Evolutionary conservation across 495 filamentous ascomycete genomes (phyloP).

Genomic region (Polyplosphaeria fusca): DNA sequence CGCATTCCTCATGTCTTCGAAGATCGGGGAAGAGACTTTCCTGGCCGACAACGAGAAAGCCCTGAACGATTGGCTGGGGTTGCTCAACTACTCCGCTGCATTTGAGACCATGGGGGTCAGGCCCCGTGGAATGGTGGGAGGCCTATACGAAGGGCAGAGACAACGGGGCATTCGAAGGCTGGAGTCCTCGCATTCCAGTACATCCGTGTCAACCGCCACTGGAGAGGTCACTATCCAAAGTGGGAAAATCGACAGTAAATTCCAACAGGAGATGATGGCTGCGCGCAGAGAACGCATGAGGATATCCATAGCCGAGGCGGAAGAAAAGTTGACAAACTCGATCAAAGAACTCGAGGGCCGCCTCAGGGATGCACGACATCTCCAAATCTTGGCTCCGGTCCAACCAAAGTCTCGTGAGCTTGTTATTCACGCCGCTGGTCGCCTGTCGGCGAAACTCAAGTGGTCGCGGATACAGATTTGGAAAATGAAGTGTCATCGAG

Average conservation of each 20-base stretch:
- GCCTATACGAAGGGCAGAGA: slow-evolving; percentile 78
- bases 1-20: slow-evolving; percentile 86
- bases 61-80: slow-evolving; percentile 95
- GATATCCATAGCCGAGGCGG: slow-evolving; percentile 75
- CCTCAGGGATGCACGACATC: slow-evolving; percentile 85
- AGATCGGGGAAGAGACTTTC: slow-evolving; percentile 79
- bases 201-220: slow-evolving; percentile 62
- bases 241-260: slow-evolving; percentile 70
- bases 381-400: slow-evolving; percentile 84
- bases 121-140: slow-evolving; percentile 80
- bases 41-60: slow-evolving; percentile 84
- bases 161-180: slow-evolving; percentile 69
- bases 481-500: slow-evolving; percentile 84
- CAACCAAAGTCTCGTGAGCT: slow-evolving; percentile 81
- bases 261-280: slow-evolving; percentile 76
- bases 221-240: slow-evolving; percentile 66
- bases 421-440: slow-evolving; percentile 76
- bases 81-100: slow-evolving; percentile 92
- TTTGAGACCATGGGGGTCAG: slow-evolving; percentile 90
- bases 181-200: slow-evolving; percentile 48
- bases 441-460: slow-evolving; percentile 83
- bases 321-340: slow-evolving; percentile 70
- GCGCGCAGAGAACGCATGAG: slow-evolving; percentile 78
- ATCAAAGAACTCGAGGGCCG: slow-evolving; percentile 77
- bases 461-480: slow-evolving; percentile 93